These are phyloP conservation scores for Pyrrhoderma noxium DNA, from an alignment of 1,284 basidiomycete species.

Conservation along the genomic window DNA sequence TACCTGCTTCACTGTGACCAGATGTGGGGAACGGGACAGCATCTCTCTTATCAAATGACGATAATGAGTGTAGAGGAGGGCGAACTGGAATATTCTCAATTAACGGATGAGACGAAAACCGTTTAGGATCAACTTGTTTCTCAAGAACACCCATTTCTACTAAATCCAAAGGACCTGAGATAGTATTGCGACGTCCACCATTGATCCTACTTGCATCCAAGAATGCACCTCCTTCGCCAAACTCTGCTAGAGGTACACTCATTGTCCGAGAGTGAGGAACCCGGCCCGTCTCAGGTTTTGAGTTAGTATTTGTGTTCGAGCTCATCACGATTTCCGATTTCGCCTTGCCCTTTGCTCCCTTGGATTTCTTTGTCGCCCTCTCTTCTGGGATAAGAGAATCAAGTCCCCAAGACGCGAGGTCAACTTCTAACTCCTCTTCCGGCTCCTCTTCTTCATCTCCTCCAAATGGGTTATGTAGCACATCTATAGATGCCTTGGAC, in stretches of 20 bases:
- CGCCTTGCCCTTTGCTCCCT: constrained; percentile 35
- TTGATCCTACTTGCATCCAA: constrained; percentile 30
- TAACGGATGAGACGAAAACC: constrained; percentile 42
- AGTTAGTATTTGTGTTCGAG: constrained; percentile 30
- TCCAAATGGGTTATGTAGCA: constrained; percentile 64
- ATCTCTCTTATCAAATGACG: constrained; percentile 10
- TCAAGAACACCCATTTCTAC: constrained; percentile 31
- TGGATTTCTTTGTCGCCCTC: constrained; percentile 27
- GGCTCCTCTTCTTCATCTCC: constrained; percentile 45
- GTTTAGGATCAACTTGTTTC: constrained; percentile 35
- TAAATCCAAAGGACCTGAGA: constrained; percentile 52
- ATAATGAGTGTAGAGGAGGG: constrained; percentile 34
- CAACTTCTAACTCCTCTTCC: constrained; percentile 58
- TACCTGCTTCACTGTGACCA: constrained; percentile 24
- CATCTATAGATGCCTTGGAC: constrained; percentile 48
- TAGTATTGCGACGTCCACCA: constrained; percentile 36
- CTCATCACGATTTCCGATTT: constrained; percentile 47
- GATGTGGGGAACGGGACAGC: constrained; percentile 53
- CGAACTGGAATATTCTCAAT: constrained; percentile 38
- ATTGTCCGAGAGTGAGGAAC: constrained; percentile 41
- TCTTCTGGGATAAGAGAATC: constrained; percentile 65
- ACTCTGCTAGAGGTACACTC: constrained; percentile 56
- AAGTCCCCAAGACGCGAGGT: constrained; percentile 76
- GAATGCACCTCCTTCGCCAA: constrained; percentile 42
- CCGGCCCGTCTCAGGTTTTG: constrained; percentile 22